phyloP scores from a whole-genome alignment of 306 rosid genomes.

The Lathyrus aphaca region DNA sequence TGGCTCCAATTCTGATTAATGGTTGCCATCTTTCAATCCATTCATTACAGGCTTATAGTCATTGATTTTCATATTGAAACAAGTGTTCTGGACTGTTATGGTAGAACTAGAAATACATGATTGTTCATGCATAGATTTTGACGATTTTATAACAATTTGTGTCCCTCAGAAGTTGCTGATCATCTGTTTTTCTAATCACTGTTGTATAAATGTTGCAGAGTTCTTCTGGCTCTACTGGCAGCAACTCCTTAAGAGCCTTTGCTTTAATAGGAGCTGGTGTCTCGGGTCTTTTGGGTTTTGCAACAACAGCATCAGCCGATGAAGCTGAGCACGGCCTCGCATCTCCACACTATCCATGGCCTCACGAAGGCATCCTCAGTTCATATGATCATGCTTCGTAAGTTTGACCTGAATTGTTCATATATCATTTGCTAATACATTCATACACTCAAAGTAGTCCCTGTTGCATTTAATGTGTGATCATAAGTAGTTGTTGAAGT shows the following conservation, averaged over 20 bases:
- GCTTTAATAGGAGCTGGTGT: conserved; percentile 91
- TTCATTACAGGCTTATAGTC: conserved; percentile 9
- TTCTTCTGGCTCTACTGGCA: conserved; percentile 58
- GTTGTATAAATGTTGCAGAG: conserved; percentile 49
- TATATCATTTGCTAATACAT: conserved; percentile 7
- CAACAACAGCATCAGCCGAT: conserved; percentile 83
- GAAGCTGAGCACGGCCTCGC: conserved; percentile 98
- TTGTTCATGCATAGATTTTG: background rate
- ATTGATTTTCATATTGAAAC: conserved; percentile 14
- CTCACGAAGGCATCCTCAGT: conserved; percentile 95
- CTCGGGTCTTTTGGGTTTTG: conserved; percentile 79
- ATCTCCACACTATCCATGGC: conserved; percentile 95
- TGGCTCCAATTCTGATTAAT: conserved; percentile 8
- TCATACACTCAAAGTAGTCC: background rate
- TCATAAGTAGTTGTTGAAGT: conserved; percentile 5
- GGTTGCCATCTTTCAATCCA: conserved; percentile 26
- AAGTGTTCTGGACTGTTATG: conserved; percentile 5
- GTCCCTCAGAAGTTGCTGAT: background rate
- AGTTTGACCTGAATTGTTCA: conserved; percentile 42
- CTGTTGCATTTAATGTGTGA: conserved; percentile 24
- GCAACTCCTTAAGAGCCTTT: conserved; percentile 72
- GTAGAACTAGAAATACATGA: background rate
- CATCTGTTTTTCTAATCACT: conserved; percentile 23
- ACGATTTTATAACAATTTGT: conserved; percentile 4
- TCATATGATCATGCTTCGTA: conserved; percentile 98